These are phyloP conservation scores for Gelatoporia subvermispora DNA, from an alignment of 768 basidiomycete genomes.

Conservation along the genomic window DNA sequence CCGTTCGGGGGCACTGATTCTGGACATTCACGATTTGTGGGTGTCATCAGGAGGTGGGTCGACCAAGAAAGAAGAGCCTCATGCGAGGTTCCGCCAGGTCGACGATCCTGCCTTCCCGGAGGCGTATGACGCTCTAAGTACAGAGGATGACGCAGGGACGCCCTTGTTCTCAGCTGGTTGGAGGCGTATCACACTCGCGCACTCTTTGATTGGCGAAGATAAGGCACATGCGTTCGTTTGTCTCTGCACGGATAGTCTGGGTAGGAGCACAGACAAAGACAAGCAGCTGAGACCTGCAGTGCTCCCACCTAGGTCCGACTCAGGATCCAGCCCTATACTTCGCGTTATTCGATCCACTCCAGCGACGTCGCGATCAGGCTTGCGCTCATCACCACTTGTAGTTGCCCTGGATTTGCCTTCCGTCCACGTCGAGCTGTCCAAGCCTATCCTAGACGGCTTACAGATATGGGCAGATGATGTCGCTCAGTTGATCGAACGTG, in stretches of 20 bases:
- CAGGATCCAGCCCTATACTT: not conserved
- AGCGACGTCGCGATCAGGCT: too few species aligned
- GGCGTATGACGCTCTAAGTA: conserved; percentile 1
- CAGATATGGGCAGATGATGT: conserved; percentile 89
- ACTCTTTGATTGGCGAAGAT: conserved; percentile 34
- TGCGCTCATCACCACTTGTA: conserved; percentile 12
- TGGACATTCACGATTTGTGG: conserved; percentile 55
- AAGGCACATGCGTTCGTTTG: conserved; percentile 46
- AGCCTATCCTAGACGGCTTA: conserved; percentile 65
- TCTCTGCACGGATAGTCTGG: conserved; percentile 16
- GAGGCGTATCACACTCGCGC: conserved; percentile 44
- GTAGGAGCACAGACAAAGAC: not conserved
- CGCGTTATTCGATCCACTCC: conserved; percentile 1
- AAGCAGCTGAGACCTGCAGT: not conserved
- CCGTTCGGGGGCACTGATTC: conserved; percentile 64
- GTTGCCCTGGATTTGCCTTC: conserved; percentile 49
- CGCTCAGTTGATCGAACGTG: conserved; percentile 61
- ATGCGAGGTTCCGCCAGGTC: conserved; percentile 25
- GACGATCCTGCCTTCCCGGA: conserved; percentile 6
- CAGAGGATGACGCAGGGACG: conserved; percentile 1
- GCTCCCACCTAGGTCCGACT: not conserved
- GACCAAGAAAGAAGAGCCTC: conserved; percentile 8
- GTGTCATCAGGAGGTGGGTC: conserved; percentile 30
- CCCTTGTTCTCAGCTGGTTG: conserved; percentile 38
- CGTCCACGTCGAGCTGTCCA: conserved; percentile 55